Conservation (phyloP, 441 rosid genomes). For the Codiaeum variegatum region DNA sequence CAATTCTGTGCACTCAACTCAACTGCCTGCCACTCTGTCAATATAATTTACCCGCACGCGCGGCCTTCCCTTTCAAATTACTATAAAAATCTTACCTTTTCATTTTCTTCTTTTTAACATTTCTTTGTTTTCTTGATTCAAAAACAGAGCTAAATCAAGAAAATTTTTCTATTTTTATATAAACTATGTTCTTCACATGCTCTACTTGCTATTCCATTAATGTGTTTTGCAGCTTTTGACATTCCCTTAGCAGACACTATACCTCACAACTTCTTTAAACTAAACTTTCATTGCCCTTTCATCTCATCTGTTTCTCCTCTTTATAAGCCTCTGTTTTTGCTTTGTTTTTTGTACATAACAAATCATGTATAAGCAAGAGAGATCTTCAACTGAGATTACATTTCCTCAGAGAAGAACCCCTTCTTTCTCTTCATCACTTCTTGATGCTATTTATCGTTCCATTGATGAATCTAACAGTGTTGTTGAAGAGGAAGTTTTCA, state of each 20-base stretch:
- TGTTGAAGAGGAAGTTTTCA: constrained; percentile 13
- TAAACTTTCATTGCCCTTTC: constrained; percentile 18
- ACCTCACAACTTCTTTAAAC: constrained; percentile 23
- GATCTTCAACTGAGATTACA: constrained; percentile 21
- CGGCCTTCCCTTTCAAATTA: constrained; percentile 24
- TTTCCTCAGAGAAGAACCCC: constrained; percentile 61
- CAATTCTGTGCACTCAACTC: constrained; percentile 5
- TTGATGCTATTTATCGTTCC: constrained; percentile 68
- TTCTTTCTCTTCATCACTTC: constrained; percentile 78
- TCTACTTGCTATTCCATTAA: constrained; percentile 27
- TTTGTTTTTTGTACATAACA: neutral
- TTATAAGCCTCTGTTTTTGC: constrained; percentile 13
- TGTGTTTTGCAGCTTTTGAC: constrained; percentile 62
- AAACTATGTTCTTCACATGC: constrained; percentile 34
- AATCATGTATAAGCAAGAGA: constrained; percentile 35
- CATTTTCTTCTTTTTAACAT: neutral
- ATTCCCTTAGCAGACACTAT: constrained; percentile 47
- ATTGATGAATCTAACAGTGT: constrained; percentile 45
- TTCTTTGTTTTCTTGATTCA: neutral
- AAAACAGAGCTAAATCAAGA: neutral
- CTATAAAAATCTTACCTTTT: constrained; percentile 10
- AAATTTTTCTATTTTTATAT: no score
- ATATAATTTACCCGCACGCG: constrained; percentile 50
- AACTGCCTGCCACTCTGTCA: constrained; percentile 17
- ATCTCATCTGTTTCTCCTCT: constrained; percentile 15